Evolutionary conservation across 768 basidiomycete genomes (phyloP).

Genomic region (Kwoniella botswanensis): DNA sequence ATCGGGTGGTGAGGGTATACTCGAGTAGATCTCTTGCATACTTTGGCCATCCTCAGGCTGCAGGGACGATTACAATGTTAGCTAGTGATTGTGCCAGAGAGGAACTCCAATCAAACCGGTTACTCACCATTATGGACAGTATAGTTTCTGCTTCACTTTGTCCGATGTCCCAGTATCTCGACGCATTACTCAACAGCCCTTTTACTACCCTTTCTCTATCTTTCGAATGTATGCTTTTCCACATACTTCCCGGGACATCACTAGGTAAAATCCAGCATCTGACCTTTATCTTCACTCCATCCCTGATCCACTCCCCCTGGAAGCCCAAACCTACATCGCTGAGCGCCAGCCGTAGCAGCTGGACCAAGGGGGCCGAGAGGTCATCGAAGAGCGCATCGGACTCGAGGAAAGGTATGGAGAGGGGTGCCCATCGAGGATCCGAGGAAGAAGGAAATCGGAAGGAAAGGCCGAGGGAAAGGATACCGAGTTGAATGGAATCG

Average conservation of each 20-base stretch:
- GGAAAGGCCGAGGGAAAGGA: slow-evolving; percentile 1
- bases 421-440: slow-evolving; percentile 1
- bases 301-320: slow-evolving; percentile 21
- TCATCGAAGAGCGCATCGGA: slow-evolving; percentile 8
- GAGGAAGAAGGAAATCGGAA: slow-evolving; percentile 10
- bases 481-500: slow-evolving; percentile 18
- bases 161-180: slow-evolving; percentile 12
- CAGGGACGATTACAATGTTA: not conserved
- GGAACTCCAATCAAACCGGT: no score
- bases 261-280: slow-evolving; percentile 30
- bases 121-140: slow-evolving; percentile 24
- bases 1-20: slow-evolving; percentile 37
- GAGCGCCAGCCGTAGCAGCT: slow-evolving; percentile 14
- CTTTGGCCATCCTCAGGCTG: slow-evolving; percentile 26
- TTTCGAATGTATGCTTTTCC: slow-evolving; percentile 20
- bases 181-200: slow-evolving; percentile 17
- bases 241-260: slow-evolving; percentile 27
- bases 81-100: not conserved
- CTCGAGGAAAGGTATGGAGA: slow-evolving; percentile 14
- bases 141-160: slow-evolving; percentile 10
- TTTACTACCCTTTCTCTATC: slow-evolving; percentile 7
- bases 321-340: slow-evolving; percentile 18
- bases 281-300: slow-evolving; percentile 6
- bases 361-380: not conserved
- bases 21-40: slow-evolving; percentile 41